These are phyloP conservation scores for Teratosphaeriaceae sp. DNA, from an alignment of 2,329 filamentous ascomycete genomes.

Conservation along the genomic window DNA sequence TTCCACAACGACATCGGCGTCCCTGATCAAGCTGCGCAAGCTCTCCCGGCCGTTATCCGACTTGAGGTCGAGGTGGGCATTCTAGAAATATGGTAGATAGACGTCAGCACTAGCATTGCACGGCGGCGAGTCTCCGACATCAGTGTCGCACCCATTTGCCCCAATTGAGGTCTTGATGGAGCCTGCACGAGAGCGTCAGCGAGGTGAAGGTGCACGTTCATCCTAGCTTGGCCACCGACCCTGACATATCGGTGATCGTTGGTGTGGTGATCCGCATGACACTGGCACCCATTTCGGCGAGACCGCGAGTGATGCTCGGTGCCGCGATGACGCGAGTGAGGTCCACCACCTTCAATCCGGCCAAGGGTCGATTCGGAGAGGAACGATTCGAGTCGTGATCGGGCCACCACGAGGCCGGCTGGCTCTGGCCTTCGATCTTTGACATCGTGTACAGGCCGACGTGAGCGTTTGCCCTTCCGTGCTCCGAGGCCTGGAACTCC, in stretches of 20 bases:
- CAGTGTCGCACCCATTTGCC: too few relatives aligned
- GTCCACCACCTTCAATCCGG: conserved; percentile 65
- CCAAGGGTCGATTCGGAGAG: conserved; percentile 32
- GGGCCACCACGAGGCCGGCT: conserved; percentile 21
- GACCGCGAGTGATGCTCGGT: conserved; percentile 62
- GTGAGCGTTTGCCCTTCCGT: conserved; percentile 17
- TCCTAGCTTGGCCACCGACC: too few relatives aligned
- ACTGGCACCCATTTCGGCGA: conserved; percentile 69
- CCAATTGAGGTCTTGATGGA: conserved; percentile 43
- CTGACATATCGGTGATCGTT: conserved; percentile 52
- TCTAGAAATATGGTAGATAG: conserved; percentile 25
- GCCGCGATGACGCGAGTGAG: conserved; percentile 70
- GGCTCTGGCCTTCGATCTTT: conserved; percentile 7
- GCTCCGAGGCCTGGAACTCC: conserved; percentile 29
- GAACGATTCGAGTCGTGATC: conserved; percentile 22
- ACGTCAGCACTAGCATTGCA: not conserved
- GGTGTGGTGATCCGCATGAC: conserved; percentile 67
- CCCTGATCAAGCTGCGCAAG: conserved; percentile 36
- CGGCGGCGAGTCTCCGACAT: not conserved
- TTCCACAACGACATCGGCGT: conserved; percentile 47
- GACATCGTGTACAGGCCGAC: conserved; percentile 9
- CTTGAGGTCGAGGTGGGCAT: conserved; percentile 38
- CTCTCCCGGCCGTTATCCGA: conserved; percentile 33
- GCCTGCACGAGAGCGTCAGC: too few relatives aligned
- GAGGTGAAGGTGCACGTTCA: too few relatives aligned